phyloP scores from a whole-genome alignment of 2,329 filamentous ascomycete genomes.

The Calonectria multiphialidica region DNA sequence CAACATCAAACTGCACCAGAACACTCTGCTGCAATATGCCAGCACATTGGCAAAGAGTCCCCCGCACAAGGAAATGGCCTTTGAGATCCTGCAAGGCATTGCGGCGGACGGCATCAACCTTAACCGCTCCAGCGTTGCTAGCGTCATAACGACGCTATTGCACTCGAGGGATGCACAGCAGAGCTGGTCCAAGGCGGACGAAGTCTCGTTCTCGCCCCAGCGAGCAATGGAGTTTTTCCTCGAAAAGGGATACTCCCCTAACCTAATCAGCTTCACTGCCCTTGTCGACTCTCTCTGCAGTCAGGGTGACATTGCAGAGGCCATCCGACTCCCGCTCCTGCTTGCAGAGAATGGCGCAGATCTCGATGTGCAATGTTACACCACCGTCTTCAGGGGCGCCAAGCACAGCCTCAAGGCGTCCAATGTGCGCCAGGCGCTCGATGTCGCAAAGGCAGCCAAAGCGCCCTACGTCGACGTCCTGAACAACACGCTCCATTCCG shows the following conservation, averaged over 20 bases:
- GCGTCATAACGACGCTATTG: constrained; percentile 72
- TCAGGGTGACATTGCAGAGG: constrained; percentile 53
- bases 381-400: constrained; percentile 78
- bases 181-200: constrained; percentile 31
- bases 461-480: constrained; percentile 51
- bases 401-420: constrained; percentile 67
- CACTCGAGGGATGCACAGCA: constrained; percentile 42
- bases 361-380: constrained; percentile 76
- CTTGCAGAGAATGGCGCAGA: constrained; percentile 60
- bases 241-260: constrained; percentile 71
- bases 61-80: constrained; percentile 55
- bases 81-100: constrained; percentile 54
- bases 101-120: constrained; percentile 57
- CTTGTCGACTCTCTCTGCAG: constrained; percentile 79
- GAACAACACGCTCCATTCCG: constrained; percentile 60
- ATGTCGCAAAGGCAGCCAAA: constrained; percentile 61
- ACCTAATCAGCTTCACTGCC: constrained; percentile 73
- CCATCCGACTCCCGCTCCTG: constrained; percentile 48
- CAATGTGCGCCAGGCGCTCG: constrained; percentile 58
- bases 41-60: constrained; percentile 55
- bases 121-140: constrained; percentile 60
- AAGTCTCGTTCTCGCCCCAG: constrained; percentile 45
- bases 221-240: constrained; percentile 59
- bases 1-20: constrained; percentile 49
- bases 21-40: constrained; percentile 63